Base-by-base conservation (phyloP, 768 basidiomycete species). In the Nidularia sp. region DNA sequence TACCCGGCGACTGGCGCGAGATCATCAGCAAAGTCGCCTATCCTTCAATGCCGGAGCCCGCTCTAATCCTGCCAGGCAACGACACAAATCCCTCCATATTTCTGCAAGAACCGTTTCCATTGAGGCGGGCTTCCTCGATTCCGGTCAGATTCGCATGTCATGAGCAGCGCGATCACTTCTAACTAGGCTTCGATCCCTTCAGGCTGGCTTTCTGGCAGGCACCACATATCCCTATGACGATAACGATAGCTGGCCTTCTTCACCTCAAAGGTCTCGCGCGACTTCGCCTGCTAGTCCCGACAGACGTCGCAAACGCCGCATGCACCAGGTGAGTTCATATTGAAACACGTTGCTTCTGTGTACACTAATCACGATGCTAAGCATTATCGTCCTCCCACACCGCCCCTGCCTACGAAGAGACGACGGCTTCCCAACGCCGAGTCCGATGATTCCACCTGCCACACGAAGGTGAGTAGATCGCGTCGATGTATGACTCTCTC, bases 311-410 rank as follows among this genome's bases (percentile, higher is more conserved):
- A 62, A 61, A 47, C 59, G 60, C 45, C 62, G 53, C 46, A 47
- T 60, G 25, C 62, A 60, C 39, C 65, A 62, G 53, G 62, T 60
- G 48, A 49, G 59, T 39, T 9, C 31, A 15, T 9, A 15, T 39
- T 39, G 15, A 39, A 9, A 9, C 9, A 39, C 36, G 9, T 1
- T 9, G 13, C n/a, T 45, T 45, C 25, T 9, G 9, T 22, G 9
- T 22, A 10, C 9, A n/a, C 25, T 10, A 8, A 10, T 45, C 1
- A 8, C 22, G 33, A 15, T 59, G 12, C 47, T 3, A 50, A 81
- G 81, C 64, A 70, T 34, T 83, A 80, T 61, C 75, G 81, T n/a
- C 80, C 81, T 43, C 81, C 81, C 4, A 83, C 81, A 1, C 81
- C 81, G 2, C 81, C 81, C 29, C 64, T 81, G 25, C 73, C 71